Evolutionary conservation across 768 basidiomycete genomes (phyloP).

Genomic region (Boletus patriciae): DNA sequence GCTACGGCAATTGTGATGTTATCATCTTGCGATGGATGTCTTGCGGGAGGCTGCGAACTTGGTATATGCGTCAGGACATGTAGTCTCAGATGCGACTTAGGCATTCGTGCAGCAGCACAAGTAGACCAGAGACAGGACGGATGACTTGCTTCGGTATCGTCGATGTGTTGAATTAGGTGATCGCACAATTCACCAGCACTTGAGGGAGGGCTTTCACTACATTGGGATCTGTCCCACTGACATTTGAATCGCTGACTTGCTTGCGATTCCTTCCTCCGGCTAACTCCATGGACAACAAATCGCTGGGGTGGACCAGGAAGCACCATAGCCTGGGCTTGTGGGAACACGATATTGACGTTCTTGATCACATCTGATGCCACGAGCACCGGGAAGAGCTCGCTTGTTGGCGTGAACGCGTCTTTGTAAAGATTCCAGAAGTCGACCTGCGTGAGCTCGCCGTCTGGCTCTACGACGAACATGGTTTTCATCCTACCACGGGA

Average conservation of each 20-base stretch:
- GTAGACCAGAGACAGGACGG: constrained; percentile 70
- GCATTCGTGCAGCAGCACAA: constrained; percentile 50
- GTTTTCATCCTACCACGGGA: constrained; percentile 72
- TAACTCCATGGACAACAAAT: constrained; percentile 89
- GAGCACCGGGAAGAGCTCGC: constrained; percentile 59
- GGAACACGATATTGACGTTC: constrained; percentile 82
- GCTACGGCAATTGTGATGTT: constrained; percentile 65
- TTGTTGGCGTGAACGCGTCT: constrained; percentile 67
- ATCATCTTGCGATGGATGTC: constrained; percentile 71
- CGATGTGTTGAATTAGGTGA: constrained; percentile 63
- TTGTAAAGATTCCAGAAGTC: constrained; percentile 95
- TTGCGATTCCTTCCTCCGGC: constrained; percentile 58
- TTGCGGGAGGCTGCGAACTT: constrained; percentile 50
- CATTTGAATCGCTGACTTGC: constrained; percentile 70
- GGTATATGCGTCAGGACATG: constrained; percentile 82
- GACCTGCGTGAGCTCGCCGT: constrained; percentile 87
- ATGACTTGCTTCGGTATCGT: constrained; percentile 44
- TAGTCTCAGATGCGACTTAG: constrained; percentile 53
- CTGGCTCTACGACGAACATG: constrained; percentile 77
- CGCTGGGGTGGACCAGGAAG: constrained; percentile 66
- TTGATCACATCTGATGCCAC: constrained; percentile 94
- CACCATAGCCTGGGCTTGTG: constrained; percentile 85
- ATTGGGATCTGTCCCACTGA: constrained; percentile 69
- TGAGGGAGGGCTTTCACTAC: constrained; percentile 45
- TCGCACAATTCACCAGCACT: constrained; percentile 69